These are phyloP conservation scores for Penicillium sp. DNA, from an alignment of 2,329 filamentous ascomycete species.

Conservation along the genomic window DNA sequence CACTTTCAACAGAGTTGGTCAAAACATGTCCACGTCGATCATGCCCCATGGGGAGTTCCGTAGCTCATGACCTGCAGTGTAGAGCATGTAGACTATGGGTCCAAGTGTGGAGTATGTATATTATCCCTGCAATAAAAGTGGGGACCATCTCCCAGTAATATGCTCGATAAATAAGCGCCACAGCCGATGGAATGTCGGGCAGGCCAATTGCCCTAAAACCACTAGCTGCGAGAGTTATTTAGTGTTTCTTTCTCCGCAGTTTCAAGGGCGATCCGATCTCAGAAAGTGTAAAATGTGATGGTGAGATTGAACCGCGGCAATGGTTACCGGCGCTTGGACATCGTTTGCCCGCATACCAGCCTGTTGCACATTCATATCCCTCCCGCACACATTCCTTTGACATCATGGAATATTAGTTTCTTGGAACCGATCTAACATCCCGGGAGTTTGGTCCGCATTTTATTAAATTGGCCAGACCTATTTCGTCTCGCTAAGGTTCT, in stretches of 20 bases:
- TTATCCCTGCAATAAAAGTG: constrained; percentile 11
- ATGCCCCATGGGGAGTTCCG: background rate
- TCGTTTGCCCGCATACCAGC: constrained; percentile 12
- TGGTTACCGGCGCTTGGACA: background rate
- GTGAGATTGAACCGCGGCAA: background rate
- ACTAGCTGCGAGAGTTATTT: background rate
- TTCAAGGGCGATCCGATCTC: background rate
- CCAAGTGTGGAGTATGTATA: background rate
- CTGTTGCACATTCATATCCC: constrained; percentile 10
- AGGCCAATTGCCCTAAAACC: background rate
- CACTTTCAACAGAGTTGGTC: background rate
- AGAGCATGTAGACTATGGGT: background rate
- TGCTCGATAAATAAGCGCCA: constrained; percentile 1
- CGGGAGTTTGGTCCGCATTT: background rate
- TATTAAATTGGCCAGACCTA: background rate
- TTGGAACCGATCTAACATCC: background rate
- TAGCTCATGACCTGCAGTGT: background rate
- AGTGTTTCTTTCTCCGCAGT: background rate
- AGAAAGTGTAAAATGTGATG: background rate
- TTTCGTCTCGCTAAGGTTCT: background rate
- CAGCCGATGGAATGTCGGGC: constrained; percentile 10
- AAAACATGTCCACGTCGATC: constrained; percentile 13
- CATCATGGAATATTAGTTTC: constrained; percentile 5
- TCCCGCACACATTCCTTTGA: constrained; percentile 14
- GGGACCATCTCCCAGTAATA: background rate